These are phyloP conservation scores for Kwoniella bestiolae DNA, from an alignment of 768 basidiomycete species.

Conservation along the genomic window DNA sequence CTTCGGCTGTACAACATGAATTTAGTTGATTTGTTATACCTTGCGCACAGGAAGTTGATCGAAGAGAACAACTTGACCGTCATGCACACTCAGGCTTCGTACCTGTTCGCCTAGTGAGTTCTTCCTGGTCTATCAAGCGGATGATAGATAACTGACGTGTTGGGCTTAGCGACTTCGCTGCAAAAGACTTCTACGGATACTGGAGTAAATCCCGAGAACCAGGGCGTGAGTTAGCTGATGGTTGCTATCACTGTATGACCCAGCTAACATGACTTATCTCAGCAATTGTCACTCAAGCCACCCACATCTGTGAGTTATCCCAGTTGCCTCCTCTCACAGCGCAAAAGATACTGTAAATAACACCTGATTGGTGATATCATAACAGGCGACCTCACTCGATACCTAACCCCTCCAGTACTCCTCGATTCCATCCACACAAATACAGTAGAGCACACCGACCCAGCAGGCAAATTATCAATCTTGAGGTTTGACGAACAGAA, in stretches of 20 bases:
- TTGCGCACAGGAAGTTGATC: slow-evolving; percentile 84
- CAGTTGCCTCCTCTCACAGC: background rate
- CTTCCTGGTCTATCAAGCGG: background rate
- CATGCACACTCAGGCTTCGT: slow-evolving; percentile 89
- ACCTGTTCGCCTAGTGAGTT: slow-evolving; percentile 60
- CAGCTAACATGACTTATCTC: background rate
- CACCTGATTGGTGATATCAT: background rate
- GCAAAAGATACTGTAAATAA: background rate
- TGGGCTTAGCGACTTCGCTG: slow-evolving; percentile 19
- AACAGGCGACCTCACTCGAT: slow-evolving; percentile 73
- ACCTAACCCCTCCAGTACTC: slow-evolving; percentile 90
- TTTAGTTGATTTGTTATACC: no score
- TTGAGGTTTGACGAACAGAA: slow-evolving; percentile 79
- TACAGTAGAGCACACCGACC: slow-evolving; percentile 87
- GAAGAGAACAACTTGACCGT: slow-evolving; percentile 88
- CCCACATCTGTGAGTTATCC: slow-evolving; percentile 76
- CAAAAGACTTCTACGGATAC: slow-evolving; percentile 19
- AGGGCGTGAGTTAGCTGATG: slow-evolving; percentile 28
- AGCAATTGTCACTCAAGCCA: slow-evolving; percentile 61
- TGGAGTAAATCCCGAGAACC: slow-evolving; percentile 31
- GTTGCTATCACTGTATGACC: background rate
- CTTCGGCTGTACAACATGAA: no score
- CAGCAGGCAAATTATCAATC: slow-evolving; percentile 77
- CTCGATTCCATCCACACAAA: slow-evolving; percentile 66
- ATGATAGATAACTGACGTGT: background rate